phyloP scores from a whole-genome alignment of 192 early-diverging fungal genomes.

The Backusella circina region DNA sequence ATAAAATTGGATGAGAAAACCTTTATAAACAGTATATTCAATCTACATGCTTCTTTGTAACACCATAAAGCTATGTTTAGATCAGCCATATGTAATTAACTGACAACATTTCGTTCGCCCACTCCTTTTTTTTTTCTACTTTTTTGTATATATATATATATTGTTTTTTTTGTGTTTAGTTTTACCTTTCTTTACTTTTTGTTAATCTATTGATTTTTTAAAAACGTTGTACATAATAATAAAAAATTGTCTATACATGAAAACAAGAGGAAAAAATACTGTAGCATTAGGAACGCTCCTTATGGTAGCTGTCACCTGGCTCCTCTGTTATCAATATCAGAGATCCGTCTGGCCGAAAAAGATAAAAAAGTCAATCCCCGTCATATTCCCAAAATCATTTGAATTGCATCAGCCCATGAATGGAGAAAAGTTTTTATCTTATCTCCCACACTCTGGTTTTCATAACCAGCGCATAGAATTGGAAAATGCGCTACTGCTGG shows the following conservation, averaged over 20 bases:
- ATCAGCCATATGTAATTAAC: neutral
- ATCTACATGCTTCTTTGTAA: neutral
- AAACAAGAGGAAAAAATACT: neutral
- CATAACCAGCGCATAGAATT: slow-evolving; percentile 38
- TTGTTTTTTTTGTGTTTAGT: too few species aligned
- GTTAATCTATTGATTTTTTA: neutral
- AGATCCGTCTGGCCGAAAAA: neutral
- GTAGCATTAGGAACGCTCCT: neutral
- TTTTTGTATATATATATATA: neutral
- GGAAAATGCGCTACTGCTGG: slow-evolving; percentile 50
- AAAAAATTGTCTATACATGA: neutral
- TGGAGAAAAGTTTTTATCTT: slow-evolving; percentile 35
- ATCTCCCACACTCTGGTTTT: slow-evolving; percentile 40
- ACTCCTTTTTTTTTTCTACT: neutral
- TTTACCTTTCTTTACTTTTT: neutral
- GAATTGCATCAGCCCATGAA: neutral
- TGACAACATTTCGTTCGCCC: neutral
- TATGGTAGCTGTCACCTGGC: neutral
- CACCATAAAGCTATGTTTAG: neutral
- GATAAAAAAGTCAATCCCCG: slow-evolving; percentile 3
- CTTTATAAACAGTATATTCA: slow-evolving; percentile 3
- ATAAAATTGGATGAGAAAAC: neutral
- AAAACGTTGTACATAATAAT: neutral
- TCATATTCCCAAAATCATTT: slow-evolving; percentile 20
- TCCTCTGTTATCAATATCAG: neutral